Percentiles rank a stretch among this genome's conserved stretches.
phyloP scores from a whole-genome alignment of 2,329 filamentous ascomycete genomes.

The Falciphora oryzae region DNA sequence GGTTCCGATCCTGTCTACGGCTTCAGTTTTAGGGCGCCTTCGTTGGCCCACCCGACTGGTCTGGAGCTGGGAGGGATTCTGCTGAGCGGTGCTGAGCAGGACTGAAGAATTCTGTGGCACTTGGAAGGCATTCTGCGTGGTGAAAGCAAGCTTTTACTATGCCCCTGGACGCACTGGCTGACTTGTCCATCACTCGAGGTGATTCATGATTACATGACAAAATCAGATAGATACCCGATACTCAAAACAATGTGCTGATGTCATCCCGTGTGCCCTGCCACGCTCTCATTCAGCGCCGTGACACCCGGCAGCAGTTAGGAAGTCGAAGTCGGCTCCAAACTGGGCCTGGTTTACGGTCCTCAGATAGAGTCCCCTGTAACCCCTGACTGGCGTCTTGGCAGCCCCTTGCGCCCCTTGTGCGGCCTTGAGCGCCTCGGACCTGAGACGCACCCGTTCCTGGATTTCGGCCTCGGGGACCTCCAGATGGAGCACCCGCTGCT shows the following conservation, averaged over 20 bases:
- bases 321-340: slow-evolving; percentile 55
- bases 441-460: slow-evolving; percentile 45
- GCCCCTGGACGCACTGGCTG: background rate
- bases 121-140: background rate
- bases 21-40: background rate
- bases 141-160: background rate
- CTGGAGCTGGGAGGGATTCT: background rate
- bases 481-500: slow-evolving; percentile 50
- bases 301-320: slow-evolving; percentile 42
- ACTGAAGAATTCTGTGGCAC: background rate
- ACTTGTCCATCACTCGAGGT: background rate
- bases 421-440: slow-evolving; percentile 22
- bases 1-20: background rate
- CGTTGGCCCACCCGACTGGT: background rate
- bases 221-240: slow-evolving; percentile 23
- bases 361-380: slow-evolving; percentile 55
- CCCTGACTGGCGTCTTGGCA: slow-evolving; percentile 32
- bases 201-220: slow-evolving; percentile 15
- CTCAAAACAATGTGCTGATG: slow-evolving; percentile 13
- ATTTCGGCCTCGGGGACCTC: slow-evolving; percentile 69
- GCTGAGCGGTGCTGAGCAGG: too few relatives aligned
- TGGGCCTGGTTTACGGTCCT: slow-evolving; percentile 55
- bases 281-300: background rate
- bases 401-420: slow-evolving; percentile 10
- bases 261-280: background rate